Evolutionary conservation across 2,329 filamentous ascomycete species (phyloP).

Genomic region (Myriosclerotinia scirpicola): DNA sequence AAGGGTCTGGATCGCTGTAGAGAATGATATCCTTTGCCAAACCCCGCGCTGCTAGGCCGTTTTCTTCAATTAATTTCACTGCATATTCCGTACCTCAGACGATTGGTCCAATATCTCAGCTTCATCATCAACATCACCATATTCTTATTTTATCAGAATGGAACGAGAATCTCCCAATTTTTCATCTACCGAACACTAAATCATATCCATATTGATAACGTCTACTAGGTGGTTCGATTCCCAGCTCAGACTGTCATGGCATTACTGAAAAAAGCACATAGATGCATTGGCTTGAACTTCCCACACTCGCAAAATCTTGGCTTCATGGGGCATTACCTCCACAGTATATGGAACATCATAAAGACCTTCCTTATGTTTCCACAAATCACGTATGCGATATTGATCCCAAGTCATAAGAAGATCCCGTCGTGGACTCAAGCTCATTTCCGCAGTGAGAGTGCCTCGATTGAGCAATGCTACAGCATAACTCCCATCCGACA

Average conservation of each 20-base stretch:
- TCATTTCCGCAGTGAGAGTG: constrained; percentile 29
- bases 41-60: not conserved
- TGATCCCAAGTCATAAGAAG: constrained; percentile 28
- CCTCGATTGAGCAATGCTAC: constrained; percentile 31
- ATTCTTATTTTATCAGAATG: not conserved
- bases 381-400: constrained; percentile 30
- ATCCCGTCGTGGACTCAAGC: constrained; percentile 29
- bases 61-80: not conserved
- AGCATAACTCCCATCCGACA: constrained; percentile 31
- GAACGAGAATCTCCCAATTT: not conserved
- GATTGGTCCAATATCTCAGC: too few species aligned
- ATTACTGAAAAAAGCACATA: constrained; percentile 22
- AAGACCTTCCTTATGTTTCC: constrained; percentile 32
- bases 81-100: not conserved
- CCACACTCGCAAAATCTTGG: constrained; percentile 30
- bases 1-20: not conserved
- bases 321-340: constrained; percentile 32
- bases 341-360: constrained; percentile 32
- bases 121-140: not conserved
- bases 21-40: not conserved
- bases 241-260: not conserved
- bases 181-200: not conserved
- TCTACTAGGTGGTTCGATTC: not conserved
- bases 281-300: constrained; percentile 22
- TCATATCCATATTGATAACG: not conserved